Evolutionary conservation across 192 early-diverging fungal genomes (phyloP), one percentile per base, ranked within the genome.

Genomic region (Backusella parvicylindrica): DNA sequence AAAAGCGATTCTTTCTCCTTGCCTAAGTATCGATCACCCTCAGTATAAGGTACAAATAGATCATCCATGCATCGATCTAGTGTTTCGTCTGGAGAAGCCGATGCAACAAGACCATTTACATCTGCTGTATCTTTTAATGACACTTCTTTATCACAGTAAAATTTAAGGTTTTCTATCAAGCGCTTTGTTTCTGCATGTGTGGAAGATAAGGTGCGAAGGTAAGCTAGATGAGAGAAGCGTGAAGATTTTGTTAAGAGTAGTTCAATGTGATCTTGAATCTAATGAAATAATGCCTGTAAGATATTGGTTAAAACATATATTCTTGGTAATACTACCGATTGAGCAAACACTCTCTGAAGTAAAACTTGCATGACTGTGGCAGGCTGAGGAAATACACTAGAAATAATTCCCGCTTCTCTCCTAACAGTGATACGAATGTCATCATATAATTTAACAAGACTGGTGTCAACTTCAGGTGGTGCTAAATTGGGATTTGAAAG

Each of bases 331-430:
- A 82, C 56, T 87, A 95, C 94, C 50, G 95, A 95, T 87, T 99
- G 97, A 68, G 93, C 97, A 87, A 98, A 99, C 6, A 98, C 90
- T 70, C 98, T 90, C 74, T 96, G 94, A 32, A 98, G 86, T 70
- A 99, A 94, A 65, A 92, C 91, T 87, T 98, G 94, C 88, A 98
- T 94, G 7, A 98, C 95, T 6, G 90, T 85, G 12, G 91, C 86
- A 0, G 96, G 91, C 68, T 98, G 94, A 23, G 97, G 96, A 73
- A 99, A 99, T 1, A 99, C 95, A 73, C 89, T 89, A n/a, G 91
- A 93, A 38, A 98, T 96, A 43, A 96, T 91, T 35, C 90, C 89
- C 86, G 95, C 98, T 82, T 99, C 98, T 73, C 93, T 82, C 64
- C 90, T 85, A 56, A 95, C 90, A 26, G 95, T 93, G 26, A 90